phyloP scores from a whole-genome alignment of 352 stramenopile genomes.

The Pythium aphanidermatum region DNA sequence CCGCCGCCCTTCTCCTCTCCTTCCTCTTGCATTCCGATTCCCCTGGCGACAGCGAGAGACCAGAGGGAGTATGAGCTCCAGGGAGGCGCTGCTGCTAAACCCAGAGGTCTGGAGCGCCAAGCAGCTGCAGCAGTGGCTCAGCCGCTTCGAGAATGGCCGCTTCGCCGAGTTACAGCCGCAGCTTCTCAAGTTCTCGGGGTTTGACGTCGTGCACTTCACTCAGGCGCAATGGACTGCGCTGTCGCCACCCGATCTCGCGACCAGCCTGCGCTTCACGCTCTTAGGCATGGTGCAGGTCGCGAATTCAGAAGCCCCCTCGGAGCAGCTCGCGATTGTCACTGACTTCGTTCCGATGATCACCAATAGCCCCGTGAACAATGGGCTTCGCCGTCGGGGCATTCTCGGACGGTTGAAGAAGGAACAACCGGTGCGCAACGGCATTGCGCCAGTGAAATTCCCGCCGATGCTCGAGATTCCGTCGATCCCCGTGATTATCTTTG shows the following conservation, averaged over 20 bases:
- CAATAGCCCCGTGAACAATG: slow-evolving; percentile 3
- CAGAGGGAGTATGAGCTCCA: slow-evolving; percentile 1
- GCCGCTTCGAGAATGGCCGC: slow-evolving; percentile 63
- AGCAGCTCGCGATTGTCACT: slow-evolving; percentile 62
- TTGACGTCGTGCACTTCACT: slow-evolving; percentile 64
- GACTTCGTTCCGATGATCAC: slow-evolving; percentile 58
- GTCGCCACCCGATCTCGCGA: slow-evolving; percentile 55
- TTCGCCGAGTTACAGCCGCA: slow-evolving; percentile 47
- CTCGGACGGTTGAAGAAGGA: neutral
- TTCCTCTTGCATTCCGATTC: slow-evolving; percentile 13
- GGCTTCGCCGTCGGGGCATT: slow-evolving; percentile 9
- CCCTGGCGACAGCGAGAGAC: neutral
- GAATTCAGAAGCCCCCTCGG: slow-evolving; percentile 34
- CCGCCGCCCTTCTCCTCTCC: neutral
- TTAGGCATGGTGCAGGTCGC: slow-evolving; percentile 83
- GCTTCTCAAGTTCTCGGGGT: slow-evolving; percentile 54
- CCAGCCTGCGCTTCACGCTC: slow-evolving; percentile 79
- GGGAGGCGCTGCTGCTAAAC: slow-evolving; percentile 65
- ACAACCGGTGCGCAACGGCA: slow-evolving; percentile 17
- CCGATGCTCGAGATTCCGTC: slow-evolving; percentile 77
- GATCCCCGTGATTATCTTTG: slow-evolving; percentile 39
- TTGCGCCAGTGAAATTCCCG: slow-evolving; percentile 62
- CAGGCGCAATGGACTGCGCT: slow-evolving; percentile 51
- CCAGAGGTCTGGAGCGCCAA: slow-evolving; percentile 76
- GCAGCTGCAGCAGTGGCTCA: slow-evolving; percentile 74